Evolutionary conservation across 2,329 filamentous ascomycete genomes (phyloP).

Genomic region (Pseudogymnoascus sp.): DNA sequence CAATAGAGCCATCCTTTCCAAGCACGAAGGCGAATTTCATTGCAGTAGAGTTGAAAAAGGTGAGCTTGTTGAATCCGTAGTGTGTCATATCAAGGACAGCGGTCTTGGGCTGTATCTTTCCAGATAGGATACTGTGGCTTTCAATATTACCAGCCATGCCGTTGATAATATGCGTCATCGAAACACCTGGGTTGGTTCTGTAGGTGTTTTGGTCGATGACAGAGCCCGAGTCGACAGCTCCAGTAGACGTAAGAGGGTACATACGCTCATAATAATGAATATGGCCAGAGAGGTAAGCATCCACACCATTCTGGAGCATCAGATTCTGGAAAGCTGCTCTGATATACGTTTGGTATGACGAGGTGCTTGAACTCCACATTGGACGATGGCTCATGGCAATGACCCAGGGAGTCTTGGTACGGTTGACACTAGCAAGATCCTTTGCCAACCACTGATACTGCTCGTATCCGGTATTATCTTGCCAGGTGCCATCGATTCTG

Average conservation of each 20-base stretch:
- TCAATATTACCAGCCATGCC: conserved; percentile 50
- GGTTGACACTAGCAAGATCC: conserved; percentile 26
- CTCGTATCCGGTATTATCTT: conserved; percentile 39
- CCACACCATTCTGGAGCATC: conserved; percentile 40
- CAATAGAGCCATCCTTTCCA: conserved; percentile 35
- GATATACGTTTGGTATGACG: conserved; percentile 39
- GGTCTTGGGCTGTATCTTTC: conserved; percentile 37
- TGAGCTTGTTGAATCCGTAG: conserved; percentile 45
- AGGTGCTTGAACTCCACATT: conserved; percentile 42
- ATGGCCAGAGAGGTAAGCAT: conserved; percentile 42
- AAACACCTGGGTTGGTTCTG: conserved; percentile 40
- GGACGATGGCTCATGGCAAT: conserved; percentile 41
- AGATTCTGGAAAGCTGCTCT: conserved; percentile 42
- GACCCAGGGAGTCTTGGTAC: conserved; percentile 28
- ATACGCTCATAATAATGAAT: conserved; percentile 44
- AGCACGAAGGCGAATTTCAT: conserved; percentile 42
- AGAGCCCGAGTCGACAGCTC: conserved; percentile 37
- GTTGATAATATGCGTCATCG: conserved; percentile 46
- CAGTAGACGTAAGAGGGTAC: conserved; percentile 34
- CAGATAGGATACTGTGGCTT: conserved; percentile 38
- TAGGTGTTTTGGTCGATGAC: conserved; percentile 45
- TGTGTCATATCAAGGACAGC: conserved; percentile 39
- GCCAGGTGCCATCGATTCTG: conserved; percentile 34
- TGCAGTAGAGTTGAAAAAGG: conserved; percentile 36
- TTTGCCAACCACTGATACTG: conserved; percentile 42